A percentile compares a stretch with the other conserved stretches of the same genome.
phyloP scores from a whole-genome alignment of 371 early-diverging fungal genomes.

The Entomophthora muscae region DNA sequence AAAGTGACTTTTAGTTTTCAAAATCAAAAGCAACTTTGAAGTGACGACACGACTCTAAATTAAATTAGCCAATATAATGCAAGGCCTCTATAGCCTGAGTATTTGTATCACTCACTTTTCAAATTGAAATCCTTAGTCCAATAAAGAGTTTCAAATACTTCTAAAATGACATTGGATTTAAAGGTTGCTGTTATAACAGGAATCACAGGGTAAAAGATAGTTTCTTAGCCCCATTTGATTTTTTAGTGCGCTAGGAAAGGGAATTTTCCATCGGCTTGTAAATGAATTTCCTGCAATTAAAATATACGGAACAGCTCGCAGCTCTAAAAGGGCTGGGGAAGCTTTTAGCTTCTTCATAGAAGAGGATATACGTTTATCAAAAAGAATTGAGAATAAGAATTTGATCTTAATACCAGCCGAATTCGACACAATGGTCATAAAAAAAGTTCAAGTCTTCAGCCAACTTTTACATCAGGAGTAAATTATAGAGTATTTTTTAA shows the following conservation, averaged over 20 bases:
- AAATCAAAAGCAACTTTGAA: too few species aligned
- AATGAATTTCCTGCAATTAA: not conserved
- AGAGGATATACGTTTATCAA: not conserved
- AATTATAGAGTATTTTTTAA: too few species aligned
- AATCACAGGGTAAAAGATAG: conserved; percentile 4
- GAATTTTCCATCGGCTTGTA: not conserved
- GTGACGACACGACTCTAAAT: too few species aligned
- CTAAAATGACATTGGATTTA: too few species aligned
- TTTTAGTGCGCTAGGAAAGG: not conserved
- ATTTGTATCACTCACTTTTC: too few species aligned
- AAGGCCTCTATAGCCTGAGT: too few species aligned
- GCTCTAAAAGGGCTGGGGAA: not conserved
- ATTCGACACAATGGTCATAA: not conserved
- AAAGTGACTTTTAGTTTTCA: too few species aligned
- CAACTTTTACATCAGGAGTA: not conserved
- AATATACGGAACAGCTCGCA: not conserved
- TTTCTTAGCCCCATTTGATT: too few species aligned
- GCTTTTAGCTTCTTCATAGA: not conserved
- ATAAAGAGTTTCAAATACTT: too few species aligned
- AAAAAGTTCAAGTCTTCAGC: not conserved
- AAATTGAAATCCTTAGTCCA: too few species aligned
- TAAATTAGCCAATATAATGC: too few species aligned
- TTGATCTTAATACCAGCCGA: not conserved
- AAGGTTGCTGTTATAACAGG: not conserved
- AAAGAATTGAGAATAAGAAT: not conserved